phyloP scores from a whole-genome alignment of 163 green algal species.

The Chlorella variabilis region DNA sequence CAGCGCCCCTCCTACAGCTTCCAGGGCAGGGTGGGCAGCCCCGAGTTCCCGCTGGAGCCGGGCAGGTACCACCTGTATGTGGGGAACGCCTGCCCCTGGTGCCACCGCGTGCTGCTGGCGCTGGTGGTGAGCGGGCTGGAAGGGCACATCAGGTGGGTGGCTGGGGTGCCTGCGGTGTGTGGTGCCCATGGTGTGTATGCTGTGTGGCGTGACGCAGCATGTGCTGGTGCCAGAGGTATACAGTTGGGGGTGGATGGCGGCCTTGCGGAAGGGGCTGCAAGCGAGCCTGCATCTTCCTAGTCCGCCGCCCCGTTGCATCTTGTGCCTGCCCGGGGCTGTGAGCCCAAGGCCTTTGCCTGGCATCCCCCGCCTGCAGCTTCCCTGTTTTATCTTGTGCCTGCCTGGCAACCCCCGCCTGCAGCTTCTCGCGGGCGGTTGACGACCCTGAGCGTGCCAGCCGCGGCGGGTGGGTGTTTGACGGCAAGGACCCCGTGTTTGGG shows the following conservation, averaged over 20 bases:
- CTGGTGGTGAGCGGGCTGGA: constrained; percentile 68
- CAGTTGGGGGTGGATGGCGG: too few relatives aligned
- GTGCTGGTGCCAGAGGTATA: neutral
- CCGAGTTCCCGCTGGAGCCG: constrained; percentile 65
- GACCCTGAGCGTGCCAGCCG: constrained; percentile 82
- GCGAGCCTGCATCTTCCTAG: too few relatives aligned
- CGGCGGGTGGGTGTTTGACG: constrained; percentile 89
- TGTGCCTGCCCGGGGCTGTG: too few relatives aligned
- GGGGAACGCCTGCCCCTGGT: constrained; percentile 95
- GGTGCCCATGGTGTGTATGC: too few relatives aligned
- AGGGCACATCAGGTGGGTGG: constrained; percentile 34
- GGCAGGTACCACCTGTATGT: constrained; percentile 79
- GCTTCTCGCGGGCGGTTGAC: constrained; percentile 59
- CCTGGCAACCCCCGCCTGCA: neutral
- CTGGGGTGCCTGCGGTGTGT: neutral
- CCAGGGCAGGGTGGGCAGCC: constrained; percentile 46
- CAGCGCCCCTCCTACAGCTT: constrained; percentile 70
- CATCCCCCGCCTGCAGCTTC: too few relatives aligned
- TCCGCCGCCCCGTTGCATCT: too few relatives aligned
- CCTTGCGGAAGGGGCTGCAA: too few relatives aligned
- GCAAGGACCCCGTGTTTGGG: constrained; percentile 78
- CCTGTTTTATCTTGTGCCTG: too few relatives aligned
- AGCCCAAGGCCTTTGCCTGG: too few relatives aligned
- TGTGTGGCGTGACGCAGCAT: neutral
- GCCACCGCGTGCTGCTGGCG: constrained; percentile 84